Evolutionary conservation across 2,329 filamentous ascomycete species (phyloP).

Genomic region (Calycina herbarum): DNA sequence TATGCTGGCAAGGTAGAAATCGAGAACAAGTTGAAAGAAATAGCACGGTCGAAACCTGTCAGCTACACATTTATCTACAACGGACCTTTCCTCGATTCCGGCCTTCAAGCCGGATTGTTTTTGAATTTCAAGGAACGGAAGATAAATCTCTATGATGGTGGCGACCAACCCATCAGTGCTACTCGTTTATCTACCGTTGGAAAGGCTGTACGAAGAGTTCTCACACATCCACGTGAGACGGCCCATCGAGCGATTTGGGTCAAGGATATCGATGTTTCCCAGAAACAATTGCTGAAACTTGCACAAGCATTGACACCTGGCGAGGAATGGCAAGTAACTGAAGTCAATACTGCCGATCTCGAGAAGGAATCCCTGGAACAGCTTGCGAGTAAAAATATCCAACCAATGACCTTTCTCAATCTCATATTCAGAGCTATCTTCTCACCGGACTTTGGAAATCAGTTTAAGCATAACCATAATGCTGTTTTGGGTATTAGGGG

Average conservation of each 20-base stretch:
- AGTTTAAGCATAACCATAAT: conserved; percentile 42
- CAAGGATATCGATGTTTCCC: conserved; percentile 47
- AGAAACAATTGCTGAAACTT: conserved; percentile 41
- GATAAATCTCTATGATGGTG: conserved; percentile 50
- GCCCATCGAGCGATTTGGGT: conserved; percentile 51
- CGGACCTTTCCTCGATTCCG: conserved; percentile 61
- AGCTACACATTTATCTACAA: conserved; percentile 54
- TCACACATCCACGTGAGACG: conserved; percentile 52
- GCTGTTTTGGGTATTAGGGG: conserved; percentile 45
- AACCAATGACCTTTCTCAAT: conserved; percentile 34
- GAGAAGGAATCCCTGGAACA: conserved; percentile 24
- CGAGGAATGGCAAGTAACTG: conserved; percentile 31
- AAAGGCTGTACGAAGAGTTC: conserved; percentile 49
- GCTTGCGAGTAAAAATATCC: conserved; percentile 25
- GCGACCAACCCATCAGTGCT: conserved; percentile 47
- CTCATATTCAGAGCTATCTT: conserved; percentile 40
- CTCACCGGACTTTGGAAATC: conserved; percentile 36
- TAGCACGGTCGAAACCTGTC: conserved; percentile 42
- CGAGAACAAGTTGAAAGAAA: conserved; percentile 43
- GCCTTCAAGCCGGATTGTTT: conserved; percentile 43
- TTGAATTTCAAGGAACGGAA: conserved; percentile 45
- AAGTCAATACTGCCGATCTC: conserved; percentile 24
- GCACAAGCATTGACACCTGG: conserved; percentile 37
- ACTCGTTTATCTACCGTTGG: conserved; percentile 50
- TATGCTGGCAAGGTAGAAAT: conserved; percentile 51